Base-by-base conservation (phyloP, 441 rosid genomes). In the Erodium chrysanthum region DNA sequence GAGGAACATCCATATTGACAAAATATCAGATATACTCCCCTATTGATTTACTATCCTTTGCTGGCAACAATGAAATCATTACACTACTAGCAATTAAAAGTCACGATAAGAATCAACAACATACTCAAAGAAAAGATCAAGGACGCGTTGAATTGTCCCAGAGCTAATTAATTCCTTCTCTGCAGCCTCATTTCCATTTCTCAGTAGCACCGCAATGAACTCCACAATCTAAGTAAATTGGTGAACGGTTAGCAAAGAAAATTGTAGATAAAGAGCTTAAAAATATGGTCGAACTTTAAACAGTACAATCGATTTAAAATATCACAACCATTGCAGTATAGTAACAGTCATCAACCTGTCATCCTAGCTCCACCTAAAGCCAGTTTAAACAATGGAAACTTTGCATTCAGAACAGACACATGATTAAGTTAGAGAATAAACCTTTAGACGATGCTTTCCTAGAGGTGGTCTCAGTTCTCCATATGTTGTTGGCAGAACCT, bases 381-480 rank as follows among this genome's bases (percentile, higher is more conserved):
- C 12, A 56, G 4, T 20, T 56, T 2, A 20, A 21, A 8, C 20
- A 56, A 56, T 56, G 61, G 25, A 37, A 10, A 17, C 22, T 29
- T 21, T 69, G 59, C n/a, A 35, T 68, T 59, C 58, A 64, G 8
- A 72, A 40, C 48, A 73, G 67, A 76, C 11, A 18, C 14, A 74
- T 35, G 54, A 8, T 14, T 31, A 74, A 64, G 75, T 35, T 64
- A 78, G 22, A 46, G 74, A 76, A 64, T 77, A 66, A 29, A 95
- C 99, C 99, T 92, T 95, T 52, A 95, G 82, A n/a, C 99, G 97
- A 79, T 92, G 96, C 80, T 92, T 92, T 73, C 99, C 98, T 35
- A 95, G 90, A 70, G 99, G 99, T 42, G 99, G 99, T 81, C 81
- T 87, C 77, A 95, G 75, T 72, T 87, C 89, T 54, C 97, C 98